Conservation (phyloP, 2,329 filamentous ascomycete species). For the Fusarium transvaalense region DNA sequence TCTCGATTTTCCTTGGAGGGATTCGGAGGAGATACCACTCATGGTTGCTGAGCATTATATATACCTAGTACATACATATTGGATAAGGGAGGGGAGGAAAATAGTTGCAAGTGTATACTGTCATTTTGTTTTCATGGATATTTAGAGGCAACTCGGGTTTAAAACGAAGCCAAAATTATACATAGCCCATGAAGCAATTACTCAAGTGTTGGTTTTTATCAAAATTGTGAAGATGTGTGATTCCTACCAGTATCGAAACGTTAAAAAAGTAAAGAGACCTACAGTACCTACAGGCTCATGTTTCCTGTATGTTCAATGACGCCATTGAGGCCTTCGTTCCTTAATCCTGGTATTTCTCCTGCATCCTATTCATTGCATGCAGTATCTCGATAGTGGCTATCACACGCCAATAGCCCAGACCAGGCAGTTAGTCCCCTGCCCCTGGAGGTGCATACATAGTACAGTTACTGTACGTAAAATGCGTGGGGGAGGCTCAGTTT, state of each 20-base stretch:
- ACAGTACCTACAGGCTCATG: not conserved
- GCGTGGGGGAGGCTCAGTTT: conserved; percentile 8
- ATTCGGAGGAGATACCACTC: conserved; percentile 42
- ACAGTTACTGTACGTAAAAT: not conserved
- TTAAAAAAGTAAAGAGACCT: not conserved
- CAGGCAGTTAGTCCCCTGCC: not conserved
- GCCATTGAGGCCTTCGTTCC: conserved; percentile 10
- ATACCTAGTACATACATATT: conserved; percentile 35
- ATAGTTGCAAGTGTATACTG: conserved; percentile 32
- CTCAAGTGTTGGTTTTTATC: not conserved
- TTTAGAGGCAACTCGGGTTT: conserved; percentile 22
- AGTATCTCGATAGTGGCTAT: conserved; percentile 19
- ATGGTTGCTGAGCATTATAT: conserved; percentile 40
- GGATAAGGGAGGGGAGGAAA: conserved; percentile 25
- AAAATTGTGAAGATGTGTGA: not conserved
- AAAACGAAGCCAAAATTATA: conserved; percentile 17
- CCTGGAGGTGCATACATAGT: conserved; percentile 13
- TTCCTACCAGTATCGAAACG: not conserved
- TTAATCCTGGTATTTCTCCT: conserved; percentile 13
- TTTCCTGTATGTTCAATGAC: conserved; percentile 10
- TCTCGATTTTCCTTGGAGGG: conserved; percentile 32
- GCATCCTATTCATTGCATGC: conserved; percentile 25
- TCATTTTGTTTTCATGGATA: conserved; percentile 27
- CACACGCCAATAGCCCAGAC: not conserved
- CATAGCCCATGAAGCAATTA: conserved; percentile 8